These are phyloP conservation scores for Leishmania martiniquensis DNA, from an alignment of 208 protist genomes.

Conservation along the genomic window DNA sequence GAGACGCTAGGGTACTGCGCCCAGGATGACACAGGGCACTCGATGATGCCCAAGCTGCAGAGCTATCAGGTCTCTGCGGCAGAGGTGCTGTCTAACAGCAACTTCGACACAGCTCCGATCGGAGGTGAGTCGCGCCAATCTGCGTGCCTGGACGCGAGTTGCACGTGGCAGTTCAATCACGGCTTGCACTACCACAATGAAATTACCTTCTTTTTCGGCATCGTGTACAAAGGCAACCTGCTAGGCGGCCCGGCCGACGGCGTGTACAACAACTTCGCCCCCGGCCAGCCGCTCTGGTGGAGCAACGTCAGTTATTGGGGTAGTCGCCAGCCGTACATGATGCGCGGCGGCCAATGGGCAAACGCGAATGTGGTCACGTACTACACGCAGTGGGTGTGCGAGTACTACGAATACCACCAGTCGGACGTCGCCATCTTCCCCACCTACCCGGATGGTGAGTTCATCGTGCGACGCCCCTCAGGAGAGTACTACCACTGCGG, in stretches of 20 bases:
- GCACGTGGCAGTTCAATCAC: conserved; percentile 60
- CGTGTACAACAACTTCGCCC: conserved; percentile 42
- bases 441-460: conserved; percentile 53
- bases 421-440: conserved; percentile 51
- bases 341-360: conserved; percentile 33
- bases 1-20: conserved; percentile 38
- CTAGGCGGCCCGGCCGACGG: conserved; percentile 14
- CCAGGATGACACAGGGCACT: conserved; percentile 33
- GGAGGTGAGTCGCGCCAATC: conserved; percentile 45
- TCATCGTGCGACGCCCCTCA: conserved; percentile 27
- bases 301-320: conserved; percentile 54
- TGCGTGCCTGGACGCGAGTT: conserved; percentile 43
- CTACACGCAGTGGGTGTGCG: conserved; percentile 65
- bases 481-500: conserved; percentile 40
- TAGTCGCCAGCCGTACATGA: conserved; percentile 47
- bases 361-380: conserved; percentile 47
- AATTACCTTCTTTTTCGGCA: conserved; percentile 56
- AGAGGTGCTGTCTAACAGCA: conserved; percentile 19
- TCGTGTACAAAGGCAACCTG: conserved; percentile 33
- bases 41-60: conserved; percentile 66
- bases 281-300: conserved; percentile 38
- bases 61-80: conserved; percentile 31
- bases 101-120: conserved; percentile 42
- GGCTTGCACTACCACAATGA: conserved; percentile 54
- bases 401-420: conserved; percentile 58